Evolutionary conservation across 371 early-diverging fungal genomes (phyloP), one percentile per base, ranked within the genome.

Genomic region (Smittium culicis): DNA sequence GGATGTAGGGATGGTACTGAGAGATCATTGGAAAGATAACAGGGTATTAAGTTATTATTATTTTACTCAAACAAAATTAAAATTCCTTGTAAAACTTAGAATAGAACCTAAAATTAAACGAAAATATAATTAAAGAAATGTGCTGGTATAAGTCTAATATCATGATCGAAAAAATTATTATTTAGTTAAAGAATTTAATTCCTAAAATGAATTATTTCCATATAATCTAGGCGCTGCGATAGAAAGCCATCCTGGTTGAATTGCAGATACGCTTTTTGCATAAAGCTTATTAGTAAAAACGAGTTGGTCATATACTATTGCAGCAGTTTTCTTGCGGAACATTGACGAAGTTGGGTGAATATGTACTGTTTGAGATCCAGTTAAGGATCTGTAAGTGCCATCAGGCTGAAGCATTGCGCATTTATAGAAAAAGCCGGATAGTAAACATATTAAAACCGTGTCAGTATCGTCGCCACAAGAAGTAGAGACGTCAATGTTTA

Each of bases 281-380:
- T 94, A 94, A 67, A 90, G 86, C 60, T 86, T 85, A 20, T 91
- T 87, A 0, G 97, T 96, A 62, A 88, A 88, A 2, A 93, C 94
- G 58, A 92, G 81, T 77, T 98, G 96, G 71, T 94, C 91, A 77
- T 93, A 98, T 71, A 98, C 78, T 35, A 98, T 82, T 11, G 88
- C 87, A 64, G 88, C 86, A 0, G 80, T 78, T 32, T 84, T 86
- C 77, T 83, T 86, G 27, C 83, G 83, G 80, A 90, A 92, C 78
- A 94, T 79, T 34, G 88, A 83, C 29, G 90, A 90, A 0, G 86
- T 85, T 34, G 94, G 96, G 76, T 96, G 99, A 20, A 96, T 84
- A 66, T 85, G 83, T 16, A 92, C 92, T 2, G 72, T 73, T 79
- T 90, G 83, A 11, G 81, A 81, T 3, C 89, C 89, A 3, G 81